A percentile compares a stretch with the other conserved stretches of the same genome.
These are phyloP conservation scores for Candida anglica DNA, from an alignment of 805 yeast genomes.

Conservation along the genomic window DNA sequence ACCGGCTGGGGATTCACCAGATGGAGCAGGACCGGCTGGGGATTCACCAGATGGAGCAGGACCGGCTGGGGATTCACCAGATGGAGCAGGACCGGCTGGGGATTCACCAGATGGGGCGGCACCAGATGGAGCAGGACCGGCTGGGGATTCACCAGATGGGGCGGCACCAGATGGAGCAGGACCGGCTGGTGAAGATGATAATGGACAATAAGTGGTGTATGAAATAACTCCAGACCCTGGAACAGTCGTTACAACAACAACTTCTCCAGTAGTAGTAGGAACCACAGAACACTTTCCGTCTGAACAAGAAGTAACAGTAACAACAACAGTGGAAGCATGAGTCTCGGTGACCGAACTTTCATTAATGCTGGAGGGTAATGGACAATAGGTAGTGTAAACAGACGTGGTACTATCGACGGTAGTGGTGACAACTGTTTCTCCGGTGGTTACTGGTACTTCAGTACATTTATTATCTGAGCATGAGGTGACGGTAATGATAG, in stretches of 20 bases:
- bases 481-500: slow-evolving; percentile 29
- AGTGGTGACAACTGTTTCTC: slow-evolving; percentile 18
- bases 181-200: slow-evolving; percentile 2
- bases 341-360: slow-evolving; percentile 10
- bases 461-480: slow-evolving; percentile 29
- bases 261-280: slow-evolving; percentile 31
- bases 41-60: no score
- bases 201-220: slow-evolving; percentile 17
- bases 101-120: no score
- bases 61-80: no score
- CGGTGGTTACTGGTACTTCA: slow-evolving; percentile 27
- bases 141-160: no score
- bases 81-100: no score
- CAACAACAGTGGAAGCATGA: slow-evolving; percentile 17
- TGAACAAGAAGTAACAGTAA: slow-evolving; percentile 34
- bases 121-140: not conserved
- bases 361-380: slow-evolving; percentile 8
- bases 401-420: slow-evolving; percentile 7
- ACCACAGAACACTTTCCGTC: slow-evolving; percentile 23
- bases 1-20: no score
- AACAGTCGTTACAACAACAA: slow-evolving; percentile 12
- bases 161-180: not conserved
- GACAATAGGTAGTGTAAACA: slow-evolving; percentile 16
- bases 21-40: no score
- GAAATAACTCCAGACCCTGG: slow-evolving; percentile 7